These are phyloP conservation scores for Lactarius quietus DNA, from an alignment of 768 basidiomycete genomes.

Conservation along the genomic window DNA sequence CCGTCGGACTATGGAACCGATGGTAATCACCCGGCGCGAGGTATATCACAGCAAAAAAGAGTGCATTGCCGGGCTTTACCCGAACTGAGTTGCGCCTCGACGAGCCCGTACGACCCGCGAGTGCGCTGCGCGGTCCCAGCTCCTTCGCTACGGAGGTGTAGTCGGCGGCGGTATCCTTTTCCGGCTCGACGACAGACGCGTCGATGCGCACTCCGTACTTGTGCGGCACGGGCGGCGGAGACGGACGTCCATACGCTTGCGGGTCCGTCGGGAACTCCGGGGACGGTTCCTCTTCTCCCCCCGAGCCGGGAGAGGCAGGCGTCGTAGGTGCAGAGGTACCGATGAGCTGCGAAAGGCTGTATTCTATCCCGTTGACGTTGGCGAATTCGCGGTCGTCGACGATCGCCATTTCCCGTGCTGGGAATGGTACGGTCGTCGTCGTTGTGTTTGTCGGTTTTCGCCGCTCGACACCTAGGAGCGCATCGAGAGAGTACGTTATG, in stretches of 20 bases:
- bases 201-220: slow-evolving; percentile 71
- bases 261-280: slow-evolving; percentile 26
- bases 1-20: slow-evolving; percentile 91
- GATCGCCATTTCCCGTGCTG: slow-evolving; percentile 48
- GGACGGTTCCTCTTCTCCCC: slow-evolving; percentile 28
- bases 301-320: slow-evolving; percentile 29
- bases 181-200: slow-evolving; percentile 65
- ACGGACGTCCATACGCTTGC: slow-evolving; percentile 21
- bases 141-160: slow-evolving; percentile 69
- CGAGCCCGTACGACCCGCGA: slow-evolving; percentile 41
- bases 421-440: slow-evolving; percentile 37
- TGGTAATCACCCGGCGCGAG: slow-evolving; percentile 99
- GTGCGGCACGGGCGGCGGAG: slow-evolving; percentile 34
- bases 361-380: slow-evolving; percentile 94
- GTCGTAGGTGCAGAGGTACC: slow-evolving; percentile 48
- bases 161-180: slow-evolving; percentile 56
- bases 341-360: slow-evolving; percentile 87
- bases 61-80: slow-evolving; percentile 70
- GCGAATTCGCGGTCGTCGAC: slow-evolving; percentile 91
- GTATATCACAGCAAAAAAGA: slow-evolving; percentile 95
- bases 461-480: slow-evolving; percentile 76
- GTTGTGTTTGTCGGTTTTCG: slow-evolving; percentile 22
- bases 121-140: slow-evolving; percentile 53
- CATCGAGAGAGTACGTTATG: slow-evolving; percentile 93
- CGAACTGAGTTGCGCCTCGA: slow-evolving; percentile 33